Conservation (phyloP, 495 filamentous ascomycete genomes). For the Ascodesmis nigricans region DNA sequence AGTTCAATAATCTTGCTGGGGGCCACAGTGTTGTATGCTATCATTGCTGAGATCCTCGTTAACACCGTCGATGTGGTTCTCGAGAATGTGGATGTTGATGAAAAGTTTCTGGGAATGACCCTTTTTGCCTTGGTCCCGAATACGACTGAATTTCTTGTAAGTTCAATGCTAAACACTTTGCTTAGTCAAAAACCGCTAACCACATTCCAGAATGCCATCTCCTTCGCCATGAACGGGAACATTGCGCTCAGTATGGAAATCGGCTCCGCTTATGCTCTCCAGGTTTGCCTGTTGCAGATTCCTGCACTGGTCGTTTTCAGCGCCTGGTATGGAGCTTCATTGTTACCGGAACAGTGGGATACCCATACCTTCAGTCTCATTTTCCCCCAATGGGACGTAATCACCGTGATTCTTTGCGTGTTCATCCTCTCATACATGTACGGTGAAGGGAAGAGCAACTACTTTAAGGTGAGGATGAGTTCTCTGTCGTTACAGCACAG, state of each 20-base stretch:
- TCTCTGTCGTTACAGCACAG: background rate
- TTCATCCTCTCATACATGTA: constrained; percentile 96
- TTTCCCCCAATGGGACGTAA: constrained; percentile 98
- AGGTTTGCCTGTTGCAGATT: constrained; percentile 93
- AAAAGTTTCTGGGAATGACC: constrained; percentile 95
- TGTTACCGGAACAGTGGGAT: constrained; percentile 36
- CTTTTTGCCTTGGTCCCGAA: constrained; percentile 94
- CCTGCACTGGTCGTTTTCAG: constrained; percentile 83
- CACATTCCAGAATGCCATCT: constrained; percentile 69
- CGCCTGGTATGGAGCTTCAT: constrained; percentile 33
- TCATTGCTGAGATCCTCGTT: constrained; percentile 93
- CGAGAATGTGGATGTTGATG: constrained; percentile 71
- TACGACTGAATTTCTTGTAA: constrained; percentile 90
- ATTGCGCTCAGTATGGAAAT: constrained; percentile 99
- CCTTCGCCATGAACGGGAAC: constrained; percentile 99
- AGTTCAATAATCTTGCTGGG: constrained; percentile 70
- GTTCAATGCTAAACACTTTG: constrained; percentile 21
- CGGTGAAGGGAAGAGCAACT: constrained; percentile 90
- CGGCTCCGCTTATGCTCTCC: constrained; percentile 86
- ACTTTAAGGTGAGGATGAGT: constrained; percentile 36
- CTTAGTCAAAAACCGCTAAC: background rate
- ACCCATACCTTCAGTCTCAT: constrained; percentile 80
- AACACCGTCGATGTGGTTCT: constrained; percentile 90
- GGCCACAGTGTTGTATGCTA: constrained; percentile 78
- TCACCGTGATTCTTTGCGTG: constrained; percentile 90